These are phyloP conservation scores for Ogataea naganishii DNA, from an alignment of 805 yeast species.

Conservation along the genomic window DNA sequence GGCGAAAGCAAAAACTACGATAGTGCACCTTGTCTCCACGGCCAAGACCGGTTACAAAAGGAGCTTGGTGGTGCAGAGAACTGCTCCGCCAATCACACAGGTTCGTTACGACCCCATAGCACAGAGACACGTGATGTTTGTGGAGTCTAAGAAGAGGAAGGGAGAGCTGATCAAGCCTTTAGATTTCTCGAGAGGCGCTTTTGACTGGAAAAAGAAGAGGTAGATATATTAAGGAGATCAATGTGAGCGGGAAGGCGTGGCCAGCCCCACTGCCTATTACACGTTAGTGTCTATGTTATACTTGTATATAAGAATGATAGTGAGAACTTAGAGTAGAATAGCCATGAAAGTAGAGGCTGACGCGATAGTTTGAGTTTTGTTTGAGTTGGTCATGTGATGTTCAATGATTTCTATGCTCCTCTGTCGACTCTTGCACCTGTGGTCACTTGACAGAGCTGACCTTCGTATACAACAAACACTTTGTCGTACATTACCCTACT, in stretches of 20 bases:
- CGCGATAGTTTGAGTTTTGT: too few species aligned
- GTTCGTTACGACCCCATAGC: conserved; percentile 85
- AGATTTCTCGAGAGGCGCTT: conserved; percentile 37
- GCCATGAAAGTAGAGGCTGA: too few species aligned
- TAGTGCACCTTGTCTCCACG: conserved; percentile 78
- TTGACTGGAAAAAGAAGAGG: conserved; percentile 25
- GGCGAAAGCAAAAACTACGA: conserved; percentile 70
- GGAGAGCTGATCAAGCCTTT: conserved; percentile 41
- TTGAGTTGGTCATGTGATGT: too few species aligned
- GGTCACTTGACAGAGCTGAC: too few species aligned
- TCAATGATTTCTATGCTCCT: too few species aligned
- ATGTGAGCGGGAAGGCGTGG: too few species aligned
- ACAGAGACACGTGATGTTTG: conserved; percentile 84
- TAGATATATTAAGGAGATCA: conserved; percentile 1
- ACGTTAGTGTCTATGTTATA: background rate
- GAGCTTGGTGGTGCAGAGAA: conserved; percentile 73
- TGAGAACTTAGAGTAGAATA: too few species aligned
- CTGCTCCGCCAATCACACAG: conserved; percentile 69
- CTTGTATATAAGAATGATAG: background rate
- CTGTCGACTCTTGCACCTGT: too few species aligned
- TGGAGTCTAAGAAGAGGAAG: conserved; percentile 82
- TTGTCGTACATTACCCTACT: too few species aligned
- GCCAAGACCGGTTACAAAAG: conserved; percentile 88
- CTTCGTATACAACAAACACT: too few species aligned
- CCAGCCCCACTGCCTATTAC: too few species aligned